Conservation (phyloP, 768 basidiomycete species). For the Lyophyllum semitale region DNA sequence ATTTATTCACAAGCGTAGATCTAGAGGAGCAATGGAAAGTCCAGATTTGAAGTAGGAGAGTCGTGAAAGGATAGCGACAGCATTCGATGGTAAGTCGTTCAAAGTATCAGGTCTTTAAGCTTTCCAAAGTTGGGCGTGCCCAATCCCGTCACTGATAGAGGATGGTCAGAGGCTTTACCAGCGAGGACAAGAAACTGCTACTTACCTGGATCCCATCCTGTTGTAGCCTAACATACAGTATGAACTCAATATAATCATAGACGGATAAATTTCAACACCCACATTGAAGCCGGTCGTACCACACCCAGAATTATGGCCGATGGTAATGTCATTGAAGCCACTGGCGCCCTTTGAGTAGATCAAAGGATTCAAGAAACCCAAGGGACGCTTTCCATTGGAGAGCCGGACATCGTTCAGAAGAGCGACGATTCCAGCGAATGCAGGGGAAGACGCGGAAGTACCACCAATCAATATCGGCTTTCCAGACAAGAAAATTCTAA, state of each 20-base stretch:
- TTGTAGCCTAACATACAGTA: constrained; percentile 39
- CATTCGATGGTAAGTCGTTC: no score
- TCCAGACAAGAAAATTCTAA: constrained; percentile 49
- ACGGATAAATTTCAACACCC: constrained; percentile 21
- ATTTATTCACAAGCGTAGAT: no score
- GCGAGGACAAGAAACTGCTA: neutral
- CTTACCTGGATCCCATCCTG: constrained; percentile 63
- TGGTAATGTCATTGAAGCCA: constrained; percentile 60
- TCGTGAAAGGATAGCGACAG: no score
- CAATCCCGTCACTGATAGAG: constrained; percentile 46
- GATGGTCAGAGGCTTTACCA: neutral
- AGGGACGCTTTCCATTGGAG: constrained; percentile 35
- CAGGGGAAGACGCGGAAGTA: constrained; percentile 66
- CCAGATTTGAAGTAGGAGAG: no score
- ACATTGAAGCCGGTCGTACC: constrained; percentile 70
- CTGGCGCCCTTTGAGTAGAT: constrained; percentile 44
- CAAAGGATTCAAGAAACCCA: constrained; percentile 73
- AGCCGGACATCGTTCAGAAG: constrained; percentile 68
- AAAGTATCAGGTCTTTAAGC: constrained; percentile 40
- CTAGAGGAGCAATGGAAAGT: no score
- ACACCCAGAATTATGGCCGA: constrained; percentile 59
- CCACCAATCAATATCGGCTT: constrained; percentile 45
- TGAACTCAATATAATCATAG: neutral
- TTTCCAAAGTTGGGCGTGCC: constrained; percentile 56
- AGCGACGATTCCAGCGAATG: constrained; percentile 64